Conservation (phyloP, 2,329 filamentous ascomycete genomes). For the Ascochyta rabiei region DNA sequence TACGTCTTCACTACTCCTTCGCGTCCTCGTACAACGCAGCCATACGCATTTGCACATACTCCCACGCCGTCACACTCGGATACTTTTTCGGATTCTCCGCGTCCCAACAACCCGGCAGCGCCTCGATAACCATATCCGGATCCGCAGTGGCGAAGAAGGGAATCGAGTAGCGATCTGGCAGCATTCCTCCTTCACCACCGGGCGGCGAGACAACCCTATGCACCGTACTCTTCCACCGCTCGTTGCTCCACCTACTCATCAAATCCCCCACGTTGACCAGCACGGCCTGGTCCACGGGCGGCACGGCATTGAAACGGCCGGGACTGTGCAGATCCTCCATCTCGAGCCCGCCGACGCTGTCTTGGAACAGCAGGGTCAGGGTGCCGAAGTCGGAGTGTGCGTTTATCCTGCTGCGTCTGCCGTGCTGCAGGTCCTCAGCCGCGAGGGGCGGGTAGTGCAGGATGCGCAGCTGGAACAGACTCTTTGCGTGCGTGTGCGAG, state of each 20-base stretch:
- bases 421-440: conserved; percentile 27
- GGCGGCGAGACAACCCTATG: conserved; percentile 47
- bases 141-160: conserved; percentile 51
- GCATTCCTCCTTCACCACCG: conserved; percentile 23
- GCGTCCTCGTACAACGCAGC: conserved; percentile 20
- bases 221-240: conserved; percentile 46
- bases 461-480: conserved; percentile 44
- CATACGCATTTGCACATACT: conserved; percentile 39
- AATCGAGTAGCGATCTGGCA: conserved; percentile 48
- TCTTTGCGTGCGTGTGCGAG: conserved; percentile 29
- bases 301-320: conserved; percentile 38
- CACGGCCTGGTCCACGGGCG: conserved; percentile 40
- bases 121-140: conserved; percentile 48
- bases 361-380: conserved; percentile 52
- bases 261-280: conserved; percentile 51
- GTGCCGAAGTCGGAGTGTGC: conserved; percentile 53
- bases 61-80: conserved; percentile 48
- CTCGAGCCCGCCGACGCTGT: conserved; percentile 50
- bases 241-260: conserved; percentile 49
- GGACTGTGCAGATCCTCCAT: conserved; percentile 36
- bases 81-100: conserved; percentile 46
- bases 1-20: background rate
- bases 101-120: conserved; percentile 40
- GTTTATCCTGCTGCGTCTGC: conserved; percentile 43
- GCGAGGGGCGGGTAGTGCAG: conserved; percentile 50